Evolutionary conservation across 75 land plant species (phyloP).

Genomic region (Ceratopteris richardii): DNA sequence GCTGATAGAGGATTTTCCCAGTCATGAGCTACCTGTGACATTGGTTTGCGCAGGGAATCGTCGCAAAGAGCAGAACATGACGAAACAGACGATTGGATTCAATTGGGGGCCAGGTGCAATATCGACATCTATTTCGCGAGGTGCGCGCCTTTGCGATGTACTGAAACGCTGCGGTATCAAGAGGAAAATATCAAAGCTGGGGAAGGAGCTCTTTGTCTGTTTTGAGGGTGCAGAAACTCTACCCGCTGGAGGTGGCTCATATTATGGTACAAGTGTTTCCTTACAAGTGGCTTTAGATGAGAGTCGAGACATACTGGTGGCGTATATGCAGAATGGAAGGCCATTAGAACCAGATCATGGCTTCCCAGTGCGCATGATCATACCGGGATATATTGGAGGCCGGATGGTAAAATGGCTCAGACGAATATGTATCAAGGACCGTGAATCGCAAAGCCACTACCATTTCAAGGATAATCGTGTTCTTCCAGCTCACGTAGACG

Average conservation of each 20-base stretch:
- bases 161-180: slow-evolving; percentile 62
- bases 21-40: slow-evolving; percentile 70
- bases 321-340: slow-evolving; percentile 87
- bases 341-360: slow-evolving; percentile 79
- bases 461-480: slow-evolving; percentile 83
- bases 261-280: slow-evolving; percentile 73
- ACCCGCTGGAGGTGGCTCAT: slow-evolving; percentile 63
- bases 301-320: slow-evolving; percentile 56
- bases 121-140: slow-evolving; percentile 87
- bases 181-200: slow-evolving; percentile 10
- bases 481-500: slow-evolving; percentile 86
- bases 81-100: slow-evolving; percentile 78
- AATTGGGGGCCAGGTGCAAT: slow-evolving; percentile 93
- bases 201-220: slow-evolving; percentile 67
- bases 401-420: slow-evolving; percentile 95
- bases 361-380: slow-evolving; percentile 75
- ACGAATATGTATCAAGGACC: slow-evolving; percentile 49
- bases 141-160: slow-evolving; percentile 55
- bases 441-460: slow-evolving; percentile 59
- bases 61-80: slow-evolving; percentile 91
- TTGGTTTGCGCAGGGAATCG: slow-evolving; percentile 96
- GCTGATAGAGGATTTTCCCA: slow-evolving; percentile 42
- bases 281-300: slow-evolving; percentile 70
- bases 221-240: slow-evolving; percentile 87
- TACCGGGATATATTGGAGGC: slow-evolving; percentile 92